Percentiles rank a stretch among this genome's conserved stretches.
Conservation (phyloP, 2,329 filamentous ascomycete genomes). For the Aspergillus transmontanensis region DNA sequence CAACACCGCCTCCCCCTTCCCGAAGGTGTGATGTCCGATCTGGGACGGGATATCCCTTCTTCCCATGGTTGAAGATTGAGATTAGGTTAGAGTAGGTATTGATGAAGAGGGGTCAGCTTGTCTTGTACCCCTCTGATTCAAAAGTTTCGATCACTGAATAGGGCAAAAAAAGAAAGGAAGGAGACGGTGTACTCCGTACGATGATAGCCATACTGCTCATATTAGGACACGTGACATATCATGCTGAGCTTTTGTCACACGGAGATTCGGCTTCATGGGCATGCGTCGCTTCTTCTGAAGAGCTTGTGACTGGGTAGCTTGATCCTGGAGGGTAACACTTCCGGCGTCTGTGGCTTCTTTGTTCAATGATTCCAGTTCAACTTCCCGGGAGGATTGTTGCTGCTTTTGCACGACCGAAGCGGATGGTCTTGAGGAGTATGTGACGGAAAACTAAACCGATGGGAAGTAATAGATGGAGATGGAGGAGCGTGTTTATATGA, state of each 20-base stretch:
- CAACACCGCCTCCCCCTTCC: conserved; percentile 25
- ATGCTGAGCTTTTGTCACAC: neutral
- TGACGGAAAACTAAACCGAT: neutral
- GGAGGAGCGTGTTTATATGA: conserved; percentile 1
- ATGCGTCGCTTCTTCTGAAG: neutral
- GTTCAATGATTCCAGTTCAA: neutral
- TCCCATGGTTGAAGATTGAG: conserved; percentile 1
- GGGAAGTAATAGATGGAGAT: neutral
- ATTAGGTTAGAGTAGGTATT: conserved; percentile 1
- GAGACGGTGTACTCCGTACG: neutral
- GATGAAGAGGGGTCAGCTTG: neutral
- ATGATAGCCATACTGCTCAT: neutral
- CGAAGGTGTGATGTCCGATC: conserved; percentile 1
- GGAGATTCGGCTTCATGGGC: neutral
- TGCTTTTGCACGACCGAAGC: neutral
- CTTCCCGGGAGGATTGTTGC: neutral
- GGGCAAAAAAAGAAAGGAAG: neutral
- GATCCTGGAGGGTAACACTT: neutral
- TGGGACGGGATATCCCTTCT: conserved; percentile 1
- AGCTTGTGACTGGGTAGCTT: neutral
- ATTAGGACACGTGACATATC: neutral
- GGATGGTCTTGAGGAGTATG: neutral
- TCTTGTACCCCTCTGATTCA: neutral
- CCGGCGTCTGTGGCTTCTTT: neutral
- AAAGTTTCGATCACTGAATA: neutral